Conservation (phyloP, 495 filamentous ascomycete species). For the Aspergillus leporis region DNA sequence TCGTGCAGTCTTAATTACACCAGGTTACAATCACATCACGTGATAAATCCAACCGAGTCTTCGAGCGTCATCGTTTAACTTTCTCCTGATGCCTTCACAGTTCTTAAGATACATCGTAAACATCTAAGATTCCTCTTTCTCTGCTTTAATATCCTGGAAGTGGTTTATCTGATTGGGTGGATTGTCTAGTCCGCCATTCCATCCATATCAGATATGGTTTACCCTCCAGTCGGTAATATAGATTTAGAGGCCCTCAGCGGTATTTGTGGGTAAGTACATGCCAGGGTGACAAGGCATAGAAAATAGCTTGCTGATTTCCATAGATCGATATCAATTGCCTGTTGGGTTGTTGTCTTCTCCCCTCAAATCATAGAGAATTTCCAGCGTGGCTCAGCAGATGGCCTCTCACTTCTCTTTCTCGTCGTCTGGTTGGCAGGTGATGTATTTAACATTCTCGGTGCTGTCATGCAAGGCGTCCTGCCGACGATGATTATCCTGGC, state of each 20-base stretch:
- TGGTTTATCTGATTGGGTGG: background rate
- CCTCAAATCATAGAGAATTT: slow-evolving; percentile 98
- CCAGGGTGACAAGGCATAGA: background rate
- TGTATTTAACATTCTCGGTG: slow-evolving; percentile 95
- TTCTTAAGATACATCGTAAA: background rate
- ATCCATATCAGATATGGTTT: slow-evolving; percentile 57
- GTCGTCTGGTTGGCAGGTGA: slow-evolving; percentile 89
- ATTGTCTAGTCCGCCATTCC: slow-evolving; percentile 17
- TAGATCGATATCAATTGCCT: slow-evolving; percentile 94
- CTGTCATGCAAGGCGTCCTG: slow-evolving; percentile 87
- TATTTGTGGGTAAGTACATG: slow-evolving; percentile 68
- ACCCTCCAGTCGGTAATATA: slow-evolving; percentile 64
- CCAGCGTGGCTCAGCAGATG: slow-evolving; percentile 80
- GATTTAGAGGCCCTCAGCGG: slow-evolving; percentile 87
- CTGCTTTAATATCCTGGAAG: background rate
- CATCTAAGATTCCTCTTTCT: background rate
- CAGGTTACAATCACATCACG: slow-evolving; percentile 4
- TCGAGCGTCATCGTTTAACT: slow-evolving; percentile 14
- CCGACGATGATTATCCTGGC: slow-evolving; percentile 97
- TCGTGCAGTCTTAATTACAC: background rate
- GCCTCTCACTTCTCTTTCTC: slow-evolving; percentile 85
- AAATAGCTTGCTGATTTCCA: slow-evolving; percentile 14
- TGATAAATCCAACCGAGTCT: slow-evolving; percentile 4
- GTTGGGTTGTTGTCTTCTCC: slow-evolving; percentile 97
- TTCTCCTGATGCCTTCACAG: background rate